These are phyloP conservation scores for Suhomyces atakaporum DNA, from an alignment of 1,139 yeast genomes.

Conservation along the genomic window DNA sequence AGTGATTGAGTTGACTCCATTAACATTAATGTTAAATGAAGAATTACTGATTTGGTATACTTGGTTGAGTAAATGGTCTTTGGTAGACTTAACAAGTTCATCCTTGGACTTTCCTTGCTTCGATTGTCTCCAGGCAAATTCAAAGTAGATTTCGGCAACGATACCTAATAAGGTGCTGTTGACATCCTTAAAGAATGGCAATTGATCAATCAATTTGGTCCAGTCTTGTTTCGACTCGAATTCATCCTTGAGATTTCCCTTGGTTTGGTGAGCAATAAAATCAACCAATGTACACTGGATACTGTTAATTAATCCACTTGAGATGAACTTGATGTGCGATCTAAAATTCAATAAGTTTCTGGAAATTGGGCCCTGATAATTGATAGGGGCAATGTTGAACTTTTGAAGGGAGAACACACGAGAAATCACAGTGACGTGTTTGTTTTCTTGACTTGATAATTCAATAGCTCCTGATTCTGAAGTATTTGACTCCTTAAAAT, in stretches of 20 bases:
- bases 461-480: conserved; percentile 23
- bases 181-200: conserved; percentile 61
- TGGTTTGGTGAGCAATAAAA: conserved; percentile 57
- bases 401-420: conserved; percentile 59
- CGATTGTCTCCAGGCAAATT: conserved; percentile 35
- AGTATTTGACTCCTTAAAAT: conserved; percentile 30
- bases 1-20: conserved; percentile 44
- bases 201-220: conserved; percentile 53
- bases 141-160: conserved; percentile 45
- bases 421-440: conserved; percentile 52
- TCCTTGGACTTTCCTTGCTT: conserved; percentile 29
- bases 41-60: conserved; percentile 44
- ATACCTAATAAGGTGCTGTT: conserved; percentile 50
- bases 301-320: conserved; percentile 53
- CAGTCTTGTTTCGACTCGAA: conserved; percentile 52
- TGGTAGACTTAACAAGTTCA: conserved; percentile 31
- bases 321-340: conserved; percentile 61
- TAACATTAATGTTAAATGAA: conserved; percentile 45
- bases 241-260: conserved; percentile 39
- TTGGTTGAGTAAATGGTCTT: conserved; percentile 38
- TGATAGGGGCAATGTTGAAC: conserved; percentile 56
- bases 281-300: conserved; percentile 55
- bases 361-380: conserved; percentile 71
- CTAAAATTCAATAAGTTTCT: conserved; percentile 64
- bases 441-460: conserved; percentile 31